phyloP scores from a whole-genome alignment of 2,329 filamentous ascomycete genomes.

The Xylariaceae sp. region DNA sequence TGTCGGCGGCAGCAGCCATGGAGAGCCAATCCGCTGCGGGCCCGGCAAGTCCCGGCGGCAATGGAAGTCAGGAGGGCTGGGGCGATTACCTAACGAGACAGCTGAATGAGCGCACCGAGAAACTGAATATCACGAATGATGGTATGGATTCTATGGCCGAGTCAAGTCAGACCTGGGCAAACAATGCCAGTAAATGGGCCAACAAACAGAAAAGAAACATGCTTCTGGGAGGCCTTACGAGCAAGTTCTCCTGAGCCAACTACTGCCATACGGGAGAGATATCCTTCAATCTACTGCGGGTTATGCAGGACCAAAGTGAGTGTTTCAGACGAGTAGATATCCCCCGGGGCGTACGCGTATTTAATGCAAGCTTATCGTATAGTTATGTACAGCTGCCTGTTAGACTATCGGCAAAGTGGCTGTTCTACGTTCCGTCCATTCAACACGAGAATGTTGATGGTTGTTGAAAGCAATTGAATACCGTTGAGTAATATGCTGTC shows the following conservation, averaged over 20 bases:
- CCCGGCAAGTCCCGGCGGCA: slow-evolving; percentile 29
- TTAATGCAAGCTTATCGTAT: no score
- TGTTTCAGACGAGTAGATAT: no score
- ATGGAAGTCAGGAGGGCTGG: slow-evolving; percentile 56
- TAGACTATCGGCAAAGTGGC: no score
- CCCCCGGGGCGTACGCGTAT: no score
- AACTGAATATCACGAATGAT: slow-evolving; percentile 76
- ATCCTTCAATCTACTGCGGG: no score
- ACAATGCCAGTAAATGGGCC: slow-evolving; percentile 85
- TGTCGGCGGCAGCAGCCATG: slow-evolving; percentile 73
- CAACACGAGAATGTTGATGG: no score
- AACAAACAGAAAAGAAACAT: slow-evolving; percentile 82
- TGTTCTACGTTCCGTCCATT: no score
- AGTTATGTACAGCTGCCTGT: no score
- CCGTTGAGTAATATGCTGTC: no score
- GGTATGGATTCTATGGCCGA: slow-evolving; percentile 78
- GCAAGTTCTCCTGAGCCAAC: slow-evolving; percentile 49
- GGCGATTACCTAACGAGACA: slow-evolving; percentile 81
- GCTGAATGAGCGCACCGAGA: slow-evolving; percentile 86
- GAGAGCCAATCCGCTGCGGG: slow-evolving; percentile 48
- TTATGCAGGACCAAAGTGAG: no score
- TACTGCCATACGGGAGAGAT: no score
- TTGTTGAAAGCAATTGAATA: no score
- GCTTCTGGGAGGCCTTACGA: slow-evolving; percentile 64
- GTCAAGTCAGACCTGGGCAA: slow-evolving; percentile 76